These are phyloP conservation scores for Trebouxia sp. DNA, from an alignment of 139 green algal genomes.

Conservation along the genomic window DNA sequence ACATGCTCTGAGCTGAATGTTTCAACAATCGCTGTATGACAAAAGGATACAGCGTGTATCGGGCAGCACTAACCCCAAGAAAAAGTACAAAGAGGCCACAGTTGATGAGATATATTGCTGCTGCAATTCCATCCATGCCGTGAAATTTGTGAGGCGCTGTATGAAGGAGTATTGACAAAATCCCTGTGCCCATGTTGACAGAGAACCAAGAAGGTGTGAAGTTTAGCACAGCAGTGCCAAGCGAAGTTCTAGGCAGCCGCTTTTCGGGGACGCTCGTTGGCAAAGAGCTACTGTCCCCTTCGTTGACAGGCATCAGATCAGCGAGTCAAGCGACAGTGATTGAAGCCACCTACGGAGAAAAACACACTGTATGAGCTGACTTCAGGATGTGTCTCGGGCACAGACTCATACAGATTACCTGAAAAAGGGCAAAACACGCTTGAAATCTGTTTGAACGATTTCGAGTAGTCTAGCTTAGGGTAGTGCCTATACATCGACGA, in stretches of 20 bases:
- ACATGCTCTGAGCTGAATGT: conserved; percentile 12
- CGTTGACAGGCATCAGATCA: not conserved
- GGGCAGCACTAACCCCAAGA: conserved; percentile 1
- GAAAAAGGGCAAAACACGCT: no score
- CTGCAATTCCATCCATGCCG: conserved; percentile 20
- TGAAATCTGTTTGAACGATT: no score
- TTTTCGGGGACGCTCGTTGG: not conserved
- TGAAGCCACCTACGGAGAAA: no score
- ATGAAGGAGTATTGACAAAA: conserved; percentile 29
- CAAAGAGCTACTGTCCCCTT: not conserved
- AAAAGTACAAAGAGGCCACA: conserved; percentile 26
- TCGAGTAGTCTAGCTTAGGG: no score
- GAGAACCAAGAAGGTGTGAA: conserved; percentile 37
- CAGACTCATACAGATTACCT: no score
- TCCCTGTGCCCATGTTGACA: conserved; percentile 35
- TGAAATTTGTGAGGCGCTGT: conserved; percentile 32
- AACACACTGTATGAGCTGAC: no score
- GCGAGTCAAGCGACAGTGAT: no score
- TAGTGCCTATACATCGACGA: no score
- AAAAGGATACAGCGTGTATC: conserved; percentile 29
- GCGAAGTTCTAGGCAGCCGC: not conserved
- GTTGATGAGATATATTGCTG: conserved; percentile 26
- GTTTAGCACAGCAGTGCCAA: conserved; percentile 28
- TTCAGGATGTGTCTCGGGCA: no score
- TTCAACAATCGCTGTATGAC: not conserved